Conservation (phyloP, 768 basidiomycete genomes). For the Phaeotremella skinneri region DNA sequence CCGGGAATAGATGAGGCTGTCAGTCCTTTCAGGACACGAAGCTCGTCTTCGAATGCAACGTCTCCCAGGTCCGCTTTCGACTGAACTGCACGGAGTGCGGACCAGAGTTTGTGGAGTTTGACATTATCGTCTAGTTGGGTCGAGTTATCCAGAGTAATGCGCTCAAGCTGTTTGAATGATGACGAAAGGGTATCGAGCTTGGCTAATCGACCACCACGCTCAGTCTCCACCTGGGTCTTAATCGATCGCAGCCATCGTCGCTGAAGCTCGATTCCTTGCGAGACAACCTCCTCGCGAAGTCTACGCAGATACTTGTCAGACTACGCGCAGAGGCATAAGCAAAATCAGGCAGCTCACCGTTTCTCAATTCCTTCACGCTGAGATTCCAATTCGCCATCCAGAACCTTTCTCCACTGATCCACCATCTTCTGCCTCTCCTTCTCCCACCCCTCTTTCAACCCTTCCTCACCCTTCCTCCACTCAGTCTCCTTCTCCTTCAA, state of each 20-base stretch:
- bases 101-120: constrained; percentile 86
- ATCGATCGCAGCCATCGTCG: constrained; percentile 94
- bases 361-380: constrained; percentile 94
- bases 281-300: constrained; percentile 87
- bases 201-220: constrained; percentile 89
- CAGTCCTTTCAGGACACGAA: constrained; percentile 66
- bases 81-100: constrained; percentile 77
- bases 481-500: constrained; percentile 76
- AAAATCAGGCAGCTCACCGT: constrained; percentile 59
- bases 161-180: constrained; percentile 84
- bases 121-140: constrained; percentile 89
- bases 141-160: constrained; percentile 86
- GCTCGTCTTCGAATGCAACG: constrained; percentile 81
- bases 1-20: constrained; percentile 67
- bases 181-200: constrained; percentile 91
- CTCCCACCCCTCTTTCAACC: constrained; percentile 75
- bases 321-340: neutral
- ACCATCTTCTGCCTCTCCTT: constrained; percentile 71
- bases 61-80: constrained; percentile 65
- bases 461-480: constrained; percentile 79
- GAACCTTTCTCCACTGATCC: constrained; percentile 76
- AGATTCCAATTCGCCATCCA: constrained; percentile 76
- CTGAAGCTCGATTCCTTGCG: constrained; percentile 96
- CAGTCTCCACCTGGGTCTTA: constrained; percentile 92
- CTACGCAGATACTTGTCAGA: constrained; percentile 53